Evolutionary conservation across 1,139 yeast genomes (phyloP).

Genomic region (Suhomyces kunorum): DNA sequence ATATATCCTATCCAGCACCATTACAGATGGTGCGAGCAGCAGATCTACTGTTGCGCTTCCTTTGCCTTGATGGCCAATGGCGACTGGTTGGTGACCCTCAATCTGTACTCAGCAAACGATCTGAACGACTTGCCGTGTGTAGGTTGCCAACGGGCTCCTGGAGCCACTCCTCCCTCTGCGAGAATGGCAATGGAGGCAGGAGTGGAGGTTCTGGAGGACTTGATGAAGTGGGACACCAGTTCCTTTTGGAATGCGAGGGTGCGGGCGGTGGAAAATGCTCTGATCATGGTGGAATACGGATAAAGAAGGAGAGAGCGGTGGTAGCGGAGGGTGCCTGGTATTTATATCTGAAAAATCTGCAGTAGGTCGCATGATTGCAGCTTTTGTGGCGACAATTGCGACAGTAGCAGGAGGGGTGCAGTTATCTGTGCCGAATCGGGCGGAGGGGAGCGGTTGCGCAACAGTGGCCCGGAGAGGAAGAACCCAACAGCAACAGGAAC

Average conservation of each 20-base stretch:
- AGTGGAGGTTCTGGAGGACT: slow-evolving; percentile 23
- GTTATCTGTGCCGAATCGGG: background rate
- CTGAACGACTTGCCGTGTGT: slow-evolving; percentile 46
- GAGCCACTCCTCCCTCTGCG: slow-evolving; percentile 13
- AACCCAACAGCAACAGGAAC: too few relatives aligned
- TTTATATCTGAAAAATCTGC: slow-evolving; percentile 7
- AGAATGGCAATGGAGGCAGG: slow-evolving; percentile 15
- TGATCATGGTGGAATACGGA: slow-evolving; percentile 6
- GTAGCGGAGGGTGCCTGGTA: background rate
- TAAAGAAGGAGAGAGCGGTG: background rate
- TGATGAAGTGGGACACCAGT: slow-evolving; percentile 26
- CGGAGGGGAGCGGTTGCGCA: too few relatives aligned
- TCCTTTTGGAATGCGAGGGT: slow-evolving; percentile 26
- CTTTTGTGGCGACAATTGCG: slow-evolving; percentile 2
- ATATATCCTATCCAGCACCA: slow-evolving; percentile 2
- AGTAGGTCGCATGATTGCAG: background rate
- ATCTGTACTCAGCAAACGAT: slow-evolving; percentile 58
- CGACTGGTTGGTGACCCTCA: slow-evolving; percentile 51
- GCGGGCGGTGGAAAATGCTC: slow-evolving; percentile 19
- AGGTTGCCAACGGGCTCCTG: slow-evolving; percentile 37
- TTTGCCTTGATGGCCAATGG: slow-evolving; percentile 42
- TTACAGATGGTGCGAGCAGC: slow-evolving; percentile 1
- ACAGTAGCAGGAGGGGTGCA: background rate
- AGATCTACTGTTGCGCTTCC: slow-evolving; percentile 5
- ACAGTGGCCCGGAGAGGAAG: too few relatives aligned